Conservation (phyloP, 768 basidiomycete genomes). For the Tremella mesenterica region DNA sequence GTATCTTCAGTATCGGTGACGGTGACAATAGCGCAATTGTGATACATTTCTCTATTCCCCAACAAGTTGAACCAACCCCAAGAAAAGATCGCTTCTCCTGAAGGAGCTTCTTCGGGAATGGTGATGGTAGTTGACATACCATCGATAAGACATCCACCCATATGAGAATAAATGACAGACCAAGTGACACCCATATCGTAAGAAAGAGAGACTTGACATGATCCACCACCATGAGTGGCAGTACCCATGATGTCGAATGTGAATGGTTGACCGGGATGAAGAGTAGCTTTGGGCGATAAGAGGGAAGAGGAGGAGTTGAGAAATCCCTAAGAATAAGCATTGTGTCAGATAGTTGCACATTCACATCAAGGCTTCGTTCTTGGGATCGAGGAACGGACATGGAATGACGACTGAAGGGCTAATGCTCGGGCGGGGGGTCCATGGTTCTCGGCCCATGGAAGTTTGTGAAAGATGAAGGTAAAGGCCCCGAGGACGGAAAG, state of each 20-base stretch:
- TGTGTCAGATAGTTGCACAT: background rate
- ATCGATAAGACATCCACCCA: conserved; percentile 44
- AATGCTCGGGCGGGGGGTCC: no score
- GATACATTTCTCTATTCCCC: conserved; percentile 43
- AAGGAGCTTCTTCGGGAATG: conserved; percentile 41
- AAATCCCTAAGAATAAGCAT: conserved; percentile 19
- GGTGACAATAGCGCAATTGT: conserved; percentile 41
- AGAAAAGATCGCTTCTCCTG: conserved; percentile 41
- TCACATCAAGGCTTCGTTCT: background rate
- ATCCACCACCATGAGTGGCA: conserved; percentile 45
- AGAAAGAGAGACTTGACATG: conserved; percentile 45
- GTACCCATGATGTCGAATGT: conserved; percentile 36
- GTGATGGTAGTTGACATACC: conserved; percentile 28
- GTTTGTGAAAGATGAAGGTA: no score
- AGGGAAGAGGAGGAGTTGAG: conserved; percentile 26
- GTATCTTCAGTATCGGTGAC: conserved; percentile 37
- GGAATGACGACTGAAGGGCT: no score
- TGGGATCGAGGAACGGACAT: no score
- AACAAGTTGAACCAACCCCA: conserved; percentile 47
- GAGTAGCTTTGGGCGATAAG: conserved; percentile 36
- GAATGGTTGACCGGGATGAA: conserved; percentile 39
- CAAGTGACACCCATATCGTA: conserved; percentile 47
- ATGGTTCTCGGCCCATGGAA: no score
- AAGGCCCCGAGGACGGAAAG: no score
- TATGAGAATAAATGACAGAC: conserved; percentile 41